Evolutionary conservation across 1,284 basidiomycete genomes (phyloP).

Genomic region (Apiotrichum akiyoshidainum): DNA sequence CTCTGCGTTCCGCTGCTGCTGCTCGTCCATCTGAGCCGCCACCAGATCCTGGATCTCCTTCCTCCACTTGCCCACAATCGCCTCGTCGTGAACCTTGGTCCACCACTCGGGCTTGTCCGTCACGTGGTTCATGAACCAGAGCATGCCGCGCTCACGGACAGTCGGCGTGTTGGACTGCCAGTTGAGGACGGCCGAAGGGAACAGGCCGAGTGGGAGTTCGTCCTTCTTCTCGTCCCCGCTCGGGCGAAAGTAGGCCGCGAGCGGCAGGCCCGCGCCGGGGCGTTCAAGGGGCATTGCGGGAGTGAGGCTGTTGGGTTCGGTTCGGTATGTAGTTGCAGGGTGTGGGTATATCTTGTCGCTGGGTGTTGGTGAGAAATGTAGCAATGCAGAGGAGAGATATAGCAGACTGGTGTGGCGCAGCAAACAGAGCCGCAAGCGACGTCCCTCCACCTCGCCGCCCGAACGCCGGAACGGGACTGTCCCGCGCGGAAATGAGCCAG

Average conservation of each 20-base stretch:
- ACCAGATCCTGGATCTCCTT: slow-evolving; percentile 1
- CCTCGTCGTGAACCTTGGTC: slow-evolving; percentile 9
- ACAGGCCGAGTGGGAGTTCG: not conserved
- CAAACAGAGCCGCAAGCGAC: too few species aligned
- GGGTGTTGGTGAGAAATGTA: too few species aligned
- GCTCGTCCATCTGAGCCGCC: not conserved
- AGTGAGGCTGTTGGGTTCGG: too few species aligned
- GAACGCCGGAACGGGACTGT: too few species aligned
- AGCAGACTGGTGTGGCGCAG: too few species aligned
- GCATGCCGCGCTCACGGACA: slow-evolving; percentile 16
- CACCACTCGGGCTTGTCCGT: slow-evolving; percentile 17
- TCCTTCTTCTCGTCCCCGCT: not conserved
- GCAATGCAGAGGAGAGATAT: too few species aligned
- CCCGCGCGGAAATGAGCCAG: too few species aligned
- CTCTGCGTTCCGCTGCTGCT: not conserved
- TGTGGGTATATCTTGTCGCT: too few species aligned
- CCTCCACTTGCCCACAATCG: slow-evolving; percentile 16
- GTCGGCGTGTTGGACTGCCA: slow-evolving; percentile 11
- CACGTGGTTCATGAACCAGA: slow-evolving; percentile 13
- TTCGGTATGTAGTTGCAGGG: too few species aligned
- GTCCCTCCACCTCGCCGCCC: too few species aligned
- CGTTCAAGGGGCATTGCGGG: not conserved
- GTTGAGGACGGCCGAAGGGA: slow-evolving; percentile 7
- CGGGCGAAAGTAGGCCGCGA: not conserved
- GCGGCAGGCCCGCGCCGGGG: slow-evolving; percentile 6